These are phyloP conservation scores for Schizochytrium sp. DNA, from an alignment of 108 stramenopile genomes.

Conservation along the genomic window DNA sequence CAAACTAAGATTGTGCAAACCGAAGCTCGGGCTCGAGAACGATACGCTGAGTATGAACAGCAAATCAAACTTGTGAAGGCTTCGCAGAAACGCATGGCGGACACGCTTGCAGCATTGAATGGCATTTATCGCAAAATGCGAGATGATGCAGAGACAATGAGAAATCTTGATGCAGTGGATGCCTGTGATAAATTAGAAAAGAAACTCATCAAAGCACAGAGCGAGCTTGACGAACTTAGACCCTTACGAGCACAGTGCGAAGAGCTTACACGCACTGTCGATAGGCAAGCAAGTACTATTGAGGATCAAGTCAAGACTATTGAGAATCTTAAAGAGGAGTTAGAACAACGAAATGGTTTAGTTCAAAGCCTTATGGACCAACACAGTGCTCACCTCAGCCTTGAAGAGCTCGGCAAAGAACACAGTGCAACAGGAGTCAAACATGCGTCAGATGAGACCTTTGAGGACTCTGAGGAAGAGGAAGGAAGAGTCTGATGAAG, in stretches of 20 bases:
- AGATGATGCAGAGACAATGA: constrained; percentile 63
- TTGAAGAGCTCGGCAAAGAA: constrained; percentile 42
- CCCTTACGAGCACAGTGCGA: constrained; percentile 63
- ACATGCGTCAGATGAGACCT: constrained; percentile 50
- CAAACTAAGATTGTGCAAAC: constrained; percentile 38
- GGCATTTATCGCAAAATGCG: constrained; percentile 78
- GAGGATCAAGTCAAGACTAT: constrained; percentile 60
- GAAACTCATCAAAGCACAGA: constrained; percentile 59
- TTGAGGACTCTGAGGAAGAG: constrained; percentile 63
- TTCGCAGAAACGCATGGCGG: constrained; percentile 71
- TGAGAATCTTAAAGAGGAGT: constrained; percentile 18
- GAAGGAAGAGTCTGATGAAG: constrained; percentile 41
- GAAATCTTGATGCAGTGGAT: constrained; percentile 67
- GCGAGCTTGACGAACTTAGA: constrained; percentile 64
- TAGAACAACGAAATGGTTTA: constrained; percentile 60
- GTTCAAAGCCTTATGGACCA: constrained; percentile 67
- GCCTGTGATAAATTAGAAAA: constrained; percentile 63
- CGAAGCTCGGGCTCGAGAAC: constrained; percentile 61
- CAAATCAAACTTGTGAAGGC: constrained; percentile 59
- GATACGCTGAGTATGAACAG: constrained; percentile 47
- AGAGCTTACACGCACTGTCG: constrained; percentile 44
- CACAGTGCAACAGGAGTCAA: constrained; percentile 65
- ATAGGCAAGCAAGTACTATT: constrained; percentile 27
- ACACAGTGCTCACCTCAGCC: constrained; percentile 63
- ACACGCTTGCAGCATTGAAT: constrained; percentile 75